A percentile compares a stretch with the other conserved stretches of the same genome.
These are phyloP conservation scores for Alliaria petiolata DNA, from an alignment of 345 rosid species.

Conservation along the genomic window DNA sequence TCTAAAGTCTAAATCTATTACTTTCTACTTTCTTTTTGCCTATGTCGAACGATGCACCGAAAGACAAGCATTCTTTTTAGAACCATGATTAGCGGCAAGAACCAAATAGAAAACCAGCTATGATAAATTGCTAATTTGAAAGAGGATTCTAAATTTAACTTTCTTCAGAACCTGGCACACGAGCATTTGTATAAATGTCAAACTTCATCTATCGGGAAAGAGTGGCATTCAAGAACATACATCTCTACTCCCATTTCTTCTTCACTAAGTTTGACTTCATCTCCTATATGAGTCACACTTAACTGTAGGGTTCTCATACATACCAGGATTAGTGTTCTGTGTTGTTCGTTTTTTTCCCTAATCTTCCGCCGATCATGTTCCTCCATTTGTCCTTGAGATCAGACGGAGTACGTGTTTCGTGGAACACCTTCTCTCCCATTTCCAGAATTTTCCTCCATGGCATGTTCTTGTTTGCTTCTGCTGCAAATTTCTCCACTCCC, in stretches of 20 bases:
- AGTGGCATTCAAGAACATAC: background rate
- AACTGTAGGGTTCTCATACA: background rate
- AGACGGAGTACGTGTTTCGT: constrained; percentile 49
- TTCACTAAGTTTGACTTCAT: constrained; percentile 9
- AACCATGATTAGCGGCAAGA: background rate
- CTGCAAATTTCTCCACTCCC: constrained; percentile 51
- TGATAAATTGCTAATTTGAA: background rate
- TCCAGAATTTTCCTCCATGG: constrained; percentile 84
- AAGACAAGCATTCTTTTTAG: background rate
- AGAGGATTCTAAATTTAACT: background rate
- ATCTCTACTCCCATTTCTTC: background rate
- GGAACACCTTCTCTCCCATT: constrained; percentile 57
- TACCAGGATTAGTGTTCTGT: background rate
- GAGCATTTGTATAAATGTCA: background rate
- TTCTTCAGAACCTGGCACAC: background rate
- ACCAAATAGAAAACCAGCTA: background rate
- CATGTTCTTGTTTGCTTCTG: constrained; percentile 45
- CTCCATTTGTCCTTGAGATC: constrained; percentile 91
- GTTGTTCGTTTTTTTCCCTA: background rate
- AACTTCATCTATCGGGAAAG: background rate
- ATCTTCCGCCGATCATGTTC: constrained; percentile 31
- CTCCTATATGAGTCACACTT: constrained; percentile 21
- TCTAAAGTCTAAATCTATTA: background rate
- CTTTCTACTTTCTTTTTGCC: background rate
- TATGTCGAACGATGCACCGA: no score